Percentiles rank a stretch among this genome's conserved stretches.
Evolutionary conservation across 2,329 filamentous ascomycete genomes (phyloP).

Genomic region (Fusarium sp.): DNA sequence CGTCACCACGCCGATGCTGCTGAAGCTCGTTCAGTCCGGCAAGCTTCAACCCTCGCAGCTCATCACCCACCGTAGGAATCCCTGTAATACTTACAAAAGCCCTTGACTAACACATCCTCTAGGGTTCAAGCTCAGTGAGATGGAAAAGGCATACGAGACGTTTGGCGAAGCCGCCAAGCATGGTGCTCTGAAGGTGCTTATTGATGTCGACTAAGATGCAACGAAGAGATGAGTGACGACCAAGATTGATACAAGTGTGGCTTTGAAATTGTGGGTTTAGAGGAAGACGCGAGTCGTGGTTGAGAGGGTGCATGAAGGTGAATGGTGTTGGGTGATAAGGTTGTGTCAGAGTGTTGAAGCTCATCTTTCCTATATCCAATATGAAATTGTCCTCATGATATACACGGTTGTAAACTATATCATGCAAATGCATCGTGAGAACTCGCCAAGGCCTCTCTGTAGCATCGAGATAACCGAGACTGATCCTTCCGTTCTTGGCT

Average conservation of each 20-base stretch:
- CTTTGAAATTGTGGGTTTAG: not conserved
- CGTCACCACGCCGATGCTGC: slow-evolving; percentile 60
- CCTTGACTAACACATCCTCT: not conserved
- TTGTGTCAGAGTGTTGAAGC: not conserved
- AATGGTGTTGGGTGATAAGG: not conserved
- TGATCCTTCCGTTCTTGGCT: not conserved
- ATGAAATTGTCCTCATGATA: not conserved
- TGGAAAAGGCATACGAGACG: slow-evolving; percentile 35
- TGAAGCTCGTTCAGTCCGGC: slow-evolving; percentile 57
- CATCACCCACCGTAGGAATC: slow-evolving; percentile 57
- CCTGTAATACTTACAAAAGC: not conserved
- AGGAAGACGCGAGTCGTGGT: slow-evolving; percentile 3
- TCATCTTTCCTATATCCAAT: not conserved
- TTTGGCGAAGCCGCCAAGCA: slow-evolving; percentile 35
- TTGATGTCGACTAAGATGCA: slow-evolving; percentile 30
- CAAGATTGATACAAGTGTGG: not conserved
- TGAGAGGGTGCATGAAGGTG: not conserved
- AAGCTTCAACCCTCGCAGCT: slow-evolving; percentile 56
- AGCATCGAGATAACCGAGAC: not conserved
- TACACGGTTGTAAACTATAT: not conserved
- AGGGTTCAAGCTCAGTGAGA: slow-evolving; percentile 32
- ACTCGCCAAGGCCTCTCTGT: not conserved
- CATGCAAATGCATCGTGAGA: not conserved
- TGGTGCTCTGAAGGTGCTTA: slow-evolving; percentile 33
- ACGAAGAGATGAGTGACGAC: not conserved